Conservation (phyloP, 2,329 filamentous ascomycete genomes). For the Cryoendolithus antarcticus region DNA sequence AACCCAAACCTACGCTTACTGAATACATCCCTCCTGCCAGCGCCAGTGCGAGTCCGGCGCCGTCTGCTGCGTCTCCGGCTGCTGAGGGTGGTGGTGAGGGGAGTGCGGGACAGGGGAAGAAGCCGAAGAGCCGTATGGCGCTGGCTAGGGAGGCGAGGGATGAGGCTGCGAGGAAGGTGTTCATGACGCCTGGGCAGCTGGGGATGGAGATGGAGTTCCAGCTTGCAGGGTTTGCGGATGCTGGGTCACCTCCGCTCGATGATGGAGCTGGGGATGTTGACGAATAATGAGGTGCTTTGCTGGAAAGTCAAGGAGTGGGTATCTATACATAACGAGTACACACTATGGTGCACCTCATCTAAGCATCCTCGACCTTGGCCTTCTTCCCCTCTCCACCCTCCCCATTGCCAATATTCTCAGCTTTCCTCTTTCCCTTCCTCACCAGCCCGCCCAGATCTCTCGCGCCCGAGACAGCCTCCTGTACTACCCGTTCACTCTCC, state of each 20-base stretch:
- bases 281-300: too few species aligned
- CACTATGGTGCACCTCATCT: not conserved
- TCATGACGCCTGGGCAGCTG: not conserved
- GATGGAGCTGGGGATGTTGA: too few species aligned
- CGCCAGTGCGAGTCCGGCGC: too few species aligned
- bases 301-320: too few species aligned
- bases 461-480: constrained; percentile 61
- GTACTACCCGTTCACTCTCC: constrained; percentile 50
- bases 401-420: constrained; percentile 6
- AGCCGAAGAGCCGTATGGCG: not conserved
- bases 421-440: constrained; percentile 30
- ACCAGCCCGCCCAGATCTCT: constrained; percentile 65
- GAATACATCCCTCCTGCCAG: too few species aligned
- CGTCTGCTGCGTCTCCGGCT: too few species aligned
- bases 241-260: too few species aligned
- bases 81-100: not conserved
- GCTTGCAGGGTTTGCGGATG: not conserved
- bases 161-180: not conserved
- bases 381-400: constrained; percentile 11
- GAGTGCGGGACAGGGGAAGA: not conserved
- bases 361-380: constrained; percentile 15
- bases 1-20: too few species aligned
- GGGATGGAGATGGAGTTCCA: constrained; percentile 1
- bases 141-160: constrained; percentile 1
- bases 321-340: too few species aligned